Conservation (phyloP, 768 basidiomycete species). For the Leccinum fibrillosum region DNA sequence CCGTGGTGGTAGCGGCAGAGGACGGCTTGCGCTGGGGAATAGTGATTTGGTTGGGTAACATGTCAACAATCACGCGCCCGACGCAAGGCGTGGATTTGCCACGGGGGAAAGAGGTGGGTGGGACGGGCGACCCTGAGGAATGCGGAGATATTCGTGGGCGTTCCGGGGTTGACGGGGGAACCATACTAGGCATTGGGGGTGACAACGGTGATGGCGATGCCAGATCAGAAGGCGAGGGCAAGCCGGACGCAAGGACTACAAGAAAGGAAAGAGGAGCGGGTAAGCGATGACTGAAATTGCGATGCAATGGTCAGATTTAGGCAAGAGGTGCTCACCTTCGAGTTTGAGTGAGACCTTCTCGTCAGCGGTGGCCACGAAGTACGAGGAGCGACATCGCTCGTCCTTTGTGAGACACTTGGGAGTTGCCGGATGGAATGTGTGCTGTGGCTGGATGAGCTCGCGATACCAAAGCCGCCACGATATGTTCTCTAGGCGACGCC, state of each 20-base stretch:
- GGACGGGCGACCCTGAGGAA: slow-evolving; percentile 9
- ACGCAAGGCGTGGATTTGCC: slow-evolving; percentile 29
- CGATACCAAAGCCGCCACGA: slow-evolving; percentile 84
- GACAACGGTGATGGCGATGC: slow-evolving; percentile 28
- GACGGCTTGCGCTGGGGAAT: slow-evolving; percentile 18
- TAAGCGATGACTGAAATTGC: slow-evolving; percentile 16
- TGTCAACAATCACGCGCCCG: slow-evolving; percentile 55
- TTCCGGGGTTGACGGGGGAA: slow-evolving; percentile 28
- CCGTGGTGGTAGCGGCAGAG: not conserved
- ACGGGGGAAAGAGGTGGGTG: slow-evolving; percentile 10
- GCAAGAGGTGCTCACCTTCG: slow-evolving; percentile 13
- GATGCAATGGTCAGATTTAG: slow-evolving; percentile 9
- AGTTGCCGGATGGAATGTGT: slow-evolving; percentile 25
- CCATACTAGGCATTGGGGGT: slow-evolving; percentile 13
- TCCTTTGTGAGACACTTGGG: slow-evolving; percentile 23
- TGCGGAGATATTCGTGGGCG: slow-evolving; percentile 26
- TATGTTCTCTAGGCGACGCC: slow-evolving; percentile 81
- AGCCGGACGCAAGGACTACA: slow-evolving; percentile 22
- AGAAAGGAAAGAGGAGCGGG: slow-evolving; percentile 13
- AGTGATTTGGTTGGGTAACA: slow-evolving; percentile 45
- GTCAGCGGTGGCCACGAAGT: slow-evolving; percentile 24
- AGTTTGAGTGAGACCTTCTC: slow-evolving; percentile 14
- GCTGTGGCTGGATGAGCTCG: slow-evolving; percentile 45
- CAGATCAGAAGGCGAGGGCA: slow-evolving; percentile 30
- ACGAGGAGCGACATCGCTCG: slow-evolving; percentile 22